Base-by-base conservation (phyloP, 2,329 filamentous ascomycete genomes). In the Xylaria sp. region DNA sequence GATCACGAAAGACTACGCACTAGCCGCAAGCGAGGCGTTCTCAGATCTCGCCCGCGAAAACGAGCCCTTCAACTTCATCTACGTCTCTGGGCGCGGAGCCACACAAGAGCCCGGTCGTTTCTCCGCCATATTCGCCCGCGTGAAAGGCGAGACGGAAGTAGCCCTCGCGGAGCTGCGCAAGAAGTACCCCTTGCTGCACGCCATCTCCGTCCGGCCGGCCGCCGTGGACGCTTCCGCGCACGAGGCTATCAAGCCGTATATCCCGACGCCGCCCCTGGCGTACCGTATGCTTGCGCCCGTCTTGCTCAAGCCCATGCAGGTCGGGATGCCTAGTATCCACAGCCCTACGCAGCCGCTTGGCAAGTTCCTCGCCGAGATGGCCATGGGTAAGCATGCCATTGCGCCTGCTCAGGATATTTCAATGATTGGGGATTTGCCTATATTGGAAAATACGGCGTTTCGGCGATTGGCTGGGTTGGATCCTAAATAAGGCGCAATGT, bases 71-170 rank as follows among this genome's bases (percentile, higher is more conserved):
- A 86, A 85, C 54, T 93, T 92, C 74, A 80, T 92, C 65, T 90
- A 87, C 71, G 83, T 93, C 31, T 92, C 90, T 0, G 89, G 88
- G 51, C 77, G 80, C 54, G 87, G 87, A 47, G 84, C 88, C 0
- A 89, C 87, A 1, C 82, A 82, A 17, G 76, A 76, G 0, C 89
- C 89, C 0, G 82, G 83, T 2, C 72, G 74, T 4, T 82, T 88
- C 68, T 84, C 88, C 0, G 74, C 82, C 17, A 75, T 85, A 46
- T 92, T 86, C 70, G 87, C 80, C 1, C 79, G 82, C 12, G 81
- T 90, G 58, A 93, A 94, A 74, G 91, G 90, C 12, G 81, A 87
- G 71, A 83, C 85, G 0, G 91, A 94, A 75, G 67, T 79, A 1
- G 75, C 78, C 1, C 80, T 94, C 1, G 79, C 89, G 1, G 79